These are phyloP conservation scores for Piloderma croceum DNA, from an alignment of 768 basidiomycete genomes.

Conservation along the genomic window DNA sequence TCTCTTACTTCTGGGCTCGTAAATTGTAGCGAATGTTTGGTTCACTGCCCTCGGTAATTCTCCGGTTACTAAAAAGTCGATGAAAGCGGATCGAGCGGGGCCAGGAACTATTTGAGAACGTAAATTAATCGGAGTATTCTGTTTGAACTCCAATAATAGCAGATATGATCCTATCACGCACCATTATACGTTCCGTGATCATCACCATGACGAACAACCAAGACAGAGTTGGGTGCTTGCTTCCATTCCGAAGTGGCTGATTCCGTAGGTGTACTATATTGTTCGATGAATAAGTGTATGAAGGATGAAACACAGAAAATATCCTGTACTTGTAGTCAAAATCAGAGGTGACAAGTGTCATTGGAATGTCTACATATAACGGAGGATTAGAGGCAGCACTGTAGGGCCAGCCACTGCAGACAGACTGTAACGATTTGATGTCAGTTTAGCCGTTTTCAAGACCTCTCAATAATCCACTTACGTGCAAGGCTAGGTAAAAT, in stretches of 20 bases:
- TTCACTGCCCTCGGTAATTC: too few relatives aligned
- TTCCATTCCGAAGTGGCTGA: constrained; percentile 10
- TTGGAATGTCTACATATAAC: background rate
- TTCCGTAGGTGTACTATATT: constrained; percentile 10
- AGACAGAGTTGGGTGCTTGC: constrained; percentile 8
- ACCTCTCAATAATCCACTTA: background rate
- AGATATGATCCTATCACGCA: too few relatives aligned
- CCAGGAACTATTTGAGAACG: too few relatives aligned
- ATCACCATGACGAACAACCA: constrained; percentile 14
- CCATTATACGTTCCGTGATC: constrained; percentile 14
- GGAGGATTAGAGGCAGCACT: background rate
- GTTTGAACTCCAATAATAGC: too few relatives aligned
- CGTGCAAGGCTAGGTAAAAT: too few relatives aligned
- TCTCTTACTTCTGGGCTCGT: too few relatives aligned
- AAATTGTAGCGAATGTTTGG: too few relatives aligned
- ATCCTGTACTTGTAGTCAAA: constrained; percentile 9
- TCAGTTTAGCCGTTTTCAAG: constrained; percentile 2
- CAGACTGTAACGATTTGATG: too few relatives aligned
- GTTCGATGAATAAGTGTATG: background rate
- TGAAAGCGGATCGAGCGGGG: too few relatives aligned
- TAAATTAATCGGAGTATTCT: too few relatives aligned
- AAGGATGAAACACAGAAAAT: background rate
- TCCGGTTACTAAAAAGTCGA: too few relatives aligned
- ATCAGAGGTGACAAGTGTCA: constrained; percentile 10
- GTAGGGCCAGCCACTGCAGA: constrained; percentile 6